phyloP scores from a whole-genome alignment of 2,329 filamentous ascomycete genomes.

The Hymenoscyphus occultus region DNA sequence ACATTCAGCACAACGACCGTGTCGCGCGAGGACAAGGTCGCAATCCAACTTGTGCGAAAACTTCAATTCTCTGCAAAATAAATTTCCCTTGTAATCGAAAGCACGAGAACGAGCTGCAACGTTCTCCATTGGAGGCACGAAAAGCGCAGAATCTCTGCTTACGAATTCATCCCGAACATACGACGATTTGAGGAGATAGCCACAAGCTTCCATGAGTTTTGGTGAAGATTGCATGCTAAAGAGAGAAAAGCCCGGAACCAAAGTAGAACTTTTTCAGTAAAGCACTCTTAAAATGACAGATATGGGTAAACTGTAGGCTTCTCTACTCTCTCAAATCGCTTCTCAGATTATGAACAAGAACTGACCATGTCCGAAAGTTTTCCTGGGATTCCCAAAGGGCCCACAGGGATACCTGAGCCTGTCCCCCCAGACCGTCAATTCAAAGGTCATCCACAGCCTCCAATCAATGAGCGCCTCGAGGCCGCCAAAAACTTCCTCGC shows the following conservation, averaged over 20 bases:
- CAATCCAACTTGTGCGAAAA: background rate
- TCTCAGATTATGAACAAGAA: background rate
- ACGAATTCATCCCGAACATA: too few species aligned
- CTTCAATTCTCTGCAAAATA: background rate
- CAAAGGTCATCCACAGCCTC: slow-evolving; percentile 35
- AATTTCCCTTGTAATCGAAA: too few species aligned
- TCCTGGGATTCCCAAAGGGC: background rate
- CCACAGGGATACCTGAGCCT: background rate
- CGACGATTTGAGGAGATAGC: too few species aligned
- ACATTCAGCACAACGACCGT: background rate
- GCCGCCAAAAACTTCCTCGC: slow-evolving; percentile 46
- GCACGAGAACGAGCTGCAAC: too few species aligned
- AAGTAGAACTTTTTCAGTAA: background rate
- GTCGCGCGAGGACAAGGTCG: background rate
- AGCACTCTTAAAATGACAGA: background rate
- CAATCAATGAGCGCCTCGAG: slow-evolving; percentile 35
- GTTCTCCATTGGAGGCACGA: too few species aligned
- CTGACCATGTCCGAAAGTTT: background rate
- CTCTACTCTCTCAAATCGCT: background rate
- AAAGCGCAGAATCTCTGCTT: too few species aligned
- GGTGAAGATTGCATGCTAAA: background rate
- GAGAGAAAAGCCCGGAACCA: background rate
- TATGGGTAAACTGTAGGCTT: background rate
- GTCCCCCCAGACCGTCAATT: slow-evolving; percentile 12
- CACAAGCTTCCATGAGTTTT: background rate